phyloP scores from a whole-genome alignment of 2,329 filamentous ascomycete species.

The Onygenales sp. region DNA sequence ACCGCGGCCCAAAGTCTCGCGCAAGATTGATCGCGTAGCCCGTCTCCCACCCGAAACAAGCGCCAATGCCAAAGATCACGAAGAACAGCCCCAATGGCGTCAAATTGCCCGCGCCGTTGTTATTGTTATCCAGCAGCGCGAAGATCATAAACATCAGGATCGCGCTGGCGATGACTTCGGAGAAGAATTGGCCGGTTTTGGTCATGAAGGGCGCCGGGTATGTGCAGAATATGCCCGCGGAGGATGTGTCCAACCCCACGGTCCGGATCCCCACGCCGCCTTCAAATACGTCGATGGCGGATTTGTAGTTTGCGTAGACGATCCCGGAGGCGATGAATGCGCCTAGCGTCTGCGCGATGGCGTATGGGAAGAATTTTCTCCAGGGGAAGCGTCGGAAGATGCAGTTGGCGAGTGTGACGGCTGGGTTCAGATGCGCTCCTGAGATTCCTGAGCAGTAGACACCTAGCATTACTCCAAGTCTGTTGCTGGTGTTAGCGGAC shows the following conservation, averaged over 20 bases:
- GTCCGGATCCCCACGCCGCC: slow-evolving; percentile 51
- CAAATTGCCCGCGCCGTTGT: slow-evolving; percentile 45
- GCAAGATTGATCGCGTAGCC: slow-evolving; percentile 68
- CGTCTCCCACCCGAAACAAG: slow-evolving; percentile 67
- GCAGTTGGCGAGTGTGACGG: slow-evolving; percentile 62
- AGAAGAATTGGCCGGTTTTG: slow-evolving; percentile 59
- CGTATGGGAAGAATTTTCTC: slow-evolving; percentile 60
- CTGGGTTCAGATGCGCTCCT: slow-evolving; percentile 60
- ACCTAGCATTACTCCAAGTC: slow-evolving; percentile 59
- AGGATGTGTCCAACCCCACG: slow-evolving; percentile 50
- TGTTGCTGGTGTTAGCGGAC: slow-evolving; percentile 16
- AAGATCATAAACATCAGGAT: slow-evolving; percentile 65
- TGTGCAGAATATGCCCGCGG: slow-evolving; percentile 63
- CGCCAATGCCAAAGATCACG: slow-evolving; percentile 63
- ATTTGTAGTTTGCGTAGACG: slow-evolving; percentile 55
- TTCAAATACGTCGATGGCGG: slow-evolving; percentile 56
- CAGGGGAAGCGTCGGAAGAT: slow-evolving; percentile 60
- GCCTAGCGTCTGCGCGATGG: slow-evolving; percentile 56
- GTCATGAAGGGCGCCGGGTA: slow-evolving; percentile 56
- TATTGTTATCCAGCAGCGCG: slow-evolving; percentile 46
- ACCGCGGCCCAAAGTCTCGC: slow-evolving; percentile 60
- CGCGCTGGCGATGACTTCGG: slow-evolving; percentile 58
- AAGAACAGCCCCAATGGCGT: slow-evolving; percentile 59
- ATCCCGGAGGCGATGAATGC: slow-evolving; percentile 54
- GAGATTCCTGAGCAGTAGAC: slow-evolving; percentile 52